These are phyloP conservation scores for Xylariaceae sp. DNA, from an alignment of 2,329 filamentous ascomycete species.

Conservation along the genomic window DNA sequence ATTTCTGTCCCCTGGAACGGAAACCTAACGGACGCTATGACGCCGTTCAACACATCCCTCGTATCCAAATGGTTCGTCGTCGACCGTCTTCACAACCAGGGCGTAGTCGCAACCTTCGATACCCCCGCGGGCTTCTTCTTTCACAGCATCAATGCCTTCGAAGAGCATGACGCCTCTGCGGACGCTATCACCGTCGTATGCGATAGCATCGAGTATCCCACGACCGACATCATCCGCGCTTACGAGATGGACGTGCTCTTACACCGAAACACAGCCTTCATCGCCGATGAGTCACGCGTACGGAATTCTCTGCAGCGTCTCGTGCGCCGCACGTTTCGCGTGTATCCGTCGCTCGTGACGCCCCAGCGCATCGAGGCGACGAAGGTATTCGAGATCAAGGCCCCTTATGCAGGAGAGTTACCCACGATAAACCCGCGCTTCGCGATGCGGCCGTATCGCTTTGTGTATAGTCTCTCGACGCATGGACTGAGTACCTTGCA, in stretches of 20 bases:
- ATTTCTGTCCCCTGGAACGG: constrained; percentile 56
- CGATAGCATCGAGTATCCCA: constrained; percentile 61
- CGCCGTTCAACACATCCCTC: constrained; percentile 52
- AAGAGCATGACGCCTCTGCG: constrained; percentile 45
- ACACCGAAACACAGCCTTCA: constrained; percentile 44
- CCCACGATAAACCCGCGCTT: constrained; percentile 60
- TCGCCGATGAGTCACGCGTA: constrained; percentile 37
- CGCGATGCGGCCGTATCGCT: no score
- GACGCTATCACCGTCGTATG: constrained; percentile 50
- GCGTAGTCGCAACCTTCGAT: constrained; percentile 64
- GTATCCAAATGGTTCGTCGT: constrained; percentile 68
- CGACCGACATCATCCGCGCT: constrained; percentile 56
- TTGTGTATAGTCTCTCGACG: constrained; percentile 53
- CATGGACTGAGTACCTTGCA: constrained; percentile 55
- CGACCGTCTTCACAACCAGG: constrained; percentile 56
- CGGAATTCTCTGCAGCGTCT: constrained; percentile 37
- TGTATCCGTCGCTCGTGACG: constrained; percentile 19
- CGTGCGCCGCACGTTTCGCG: constrained; percentile 40
- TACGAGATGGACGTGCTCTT: constrained; percentile 68
- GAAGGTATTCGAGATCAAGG: constrained; percentile 43
- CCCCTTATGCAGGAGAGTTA: constrained; percentile 55
- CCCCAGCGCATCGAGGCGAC: constrained; percentile 3
- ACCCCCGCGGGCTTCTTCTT: constrained; percentile 71
- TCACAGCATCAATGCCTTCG: constrained; percentile 73
- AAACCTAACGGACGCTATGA: constrained; percentile 65